Evolutionary conservation across 1,139 yeast genomes (phyloP).

Genomic region (Lizanozyma gosingica): DNA sequence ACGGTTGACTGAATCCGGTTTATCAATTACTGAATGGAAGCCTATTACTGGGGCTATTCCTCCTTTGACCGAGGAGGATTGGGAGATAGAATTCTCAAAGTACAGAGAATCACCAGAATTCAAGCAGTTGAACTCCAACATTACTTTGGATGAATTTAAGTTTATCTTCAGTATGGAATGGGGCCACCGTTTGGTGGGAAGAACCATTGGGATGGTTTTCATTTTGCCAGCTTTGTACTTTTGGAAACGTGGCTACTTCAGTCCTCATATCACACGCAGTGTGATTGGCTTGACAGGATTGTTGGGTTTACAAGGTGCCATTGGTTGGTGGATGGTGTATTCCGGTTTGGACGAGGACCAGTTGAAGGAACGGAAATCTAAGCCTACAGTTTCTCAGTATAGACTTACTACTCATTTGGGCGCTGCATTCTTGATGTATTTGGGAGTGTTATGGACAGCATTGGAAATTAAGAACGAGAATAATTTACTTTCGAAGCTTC

Average conservation of each 20-base stretch:
- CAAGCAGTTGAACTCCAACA: conserved; percentile 78
- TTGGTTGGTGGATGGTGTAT: conserved; percentile 99
- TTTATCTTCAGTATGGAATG: conserved; percentile 97
- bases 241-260: conserved; percentile 57
- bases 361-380: conserved; percentile 69
- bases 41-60: conserved; percentile 96
- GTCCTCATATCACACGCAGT: conserved; percentile 58
- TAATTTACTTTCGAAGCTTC: conserved; percentile 48
- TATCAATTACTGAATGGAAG: conserved; percentile 96
- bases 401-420: conserved; percentile 91
- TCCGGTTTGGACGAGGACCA: conserved; percentile 86
- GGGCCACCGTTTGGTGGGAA: conserved; percentile 90
- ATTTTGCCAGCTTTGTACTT: conserved; percentile 82
- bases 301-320: conserved; percentile 86
- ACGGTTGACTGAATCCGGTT: conserved; percentile 88
- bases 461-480: conserved; percentile 74
- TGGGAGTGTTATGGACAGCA: conserved; percentile 88
- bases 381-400: conserved; percentile 95
- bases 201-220: conserved; percentile 79
- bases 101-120: conserved; percentile 89
- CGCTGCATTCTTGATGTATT: conserved; percentile 81
- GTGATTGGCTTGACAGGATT: conserved; percentile 65
- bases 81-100: conserved; percentile 78
- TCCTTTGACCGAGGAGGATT: conserved; percentile 68
- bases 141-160: conserved; percentile 87